Conservation (phyloP, 768 basidiomycete genomes). For the Lactifluus piperatus region DNA sequence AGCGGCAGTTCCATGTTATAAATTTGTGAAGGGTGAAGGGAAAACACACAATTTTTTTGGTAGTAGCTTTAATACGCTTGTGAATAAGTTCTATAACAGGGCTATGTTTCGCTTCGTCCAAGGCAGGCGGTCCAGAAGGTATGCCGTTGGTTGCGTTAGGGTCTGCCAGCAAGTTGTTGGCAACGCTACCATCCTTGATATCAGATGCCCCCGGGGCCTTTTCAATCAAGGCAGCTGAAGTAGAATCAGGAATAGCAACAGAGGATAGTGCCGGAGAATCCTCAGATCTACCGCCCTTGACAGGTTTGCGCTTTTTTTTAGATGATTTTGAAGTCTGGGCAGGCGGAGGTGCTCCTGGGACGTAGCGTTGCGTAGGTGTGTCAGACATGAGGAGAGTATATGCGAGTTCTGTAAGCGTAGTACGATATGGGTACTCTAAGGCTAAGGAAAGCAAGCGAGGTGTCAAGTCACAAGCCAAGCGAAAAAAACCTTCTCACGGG, state of each 20-base stretch:
- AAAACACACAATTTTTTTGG: slow-evolving; percentile 72
- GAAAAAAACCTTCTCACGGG: slow-evolving; percentile 14
- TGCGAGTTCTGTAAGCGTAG: not conserved
- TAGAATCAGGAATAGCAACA: slow-evolving; percentile 19
- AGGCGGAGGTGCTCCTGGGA: slow-evolving; percentile 73
- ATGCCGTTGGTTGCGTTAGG: slow-evolving; percentile 12
- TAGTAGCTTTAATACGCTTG: slow-evolving; percentile 68
- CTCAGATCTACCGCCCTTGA: slow-evolving; percentile 33
- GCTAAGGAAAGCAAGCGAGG: not conserved
- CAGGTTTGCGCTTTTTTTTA: slow-evolving; percentile 60
- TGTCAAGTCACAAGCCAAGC: not conserved
- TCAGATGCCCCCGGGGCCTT: slow-evolving; percentile 11
- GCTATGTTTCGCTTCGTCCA: slow-evolving; percentile 43
- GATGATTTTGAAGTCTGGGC: slow-evolving; percentile 50
- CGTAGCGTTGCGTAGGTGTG: slow-evolving; percentile 38
- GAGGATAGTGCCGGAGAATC: slow-evolving; percentile 20
- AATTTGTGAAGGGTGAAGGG: slow-evolving; percentile 16
- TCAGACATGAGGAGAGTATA: slow-evolving; percentile 28
- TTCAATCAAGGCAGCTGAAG: slow-evolving; percentile 13
- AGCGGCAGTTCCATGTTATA: slow-evolving; percentile 6
- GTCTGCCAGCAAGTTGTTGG: slow-evolving; percentile 10
- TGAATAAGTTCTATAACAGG: slow-evolving; percentile 71
- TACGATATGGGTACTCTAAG: not conserved
- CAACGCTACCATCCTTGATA: slow-evolving; percentile 9
- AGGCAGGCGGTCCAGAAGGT: slow-evolving; percentile 15